phyloP scores from a whole-genome alignment of 2,329 filamentous ascomycete species.

The Apiospora kogelbergensis region DNA sequence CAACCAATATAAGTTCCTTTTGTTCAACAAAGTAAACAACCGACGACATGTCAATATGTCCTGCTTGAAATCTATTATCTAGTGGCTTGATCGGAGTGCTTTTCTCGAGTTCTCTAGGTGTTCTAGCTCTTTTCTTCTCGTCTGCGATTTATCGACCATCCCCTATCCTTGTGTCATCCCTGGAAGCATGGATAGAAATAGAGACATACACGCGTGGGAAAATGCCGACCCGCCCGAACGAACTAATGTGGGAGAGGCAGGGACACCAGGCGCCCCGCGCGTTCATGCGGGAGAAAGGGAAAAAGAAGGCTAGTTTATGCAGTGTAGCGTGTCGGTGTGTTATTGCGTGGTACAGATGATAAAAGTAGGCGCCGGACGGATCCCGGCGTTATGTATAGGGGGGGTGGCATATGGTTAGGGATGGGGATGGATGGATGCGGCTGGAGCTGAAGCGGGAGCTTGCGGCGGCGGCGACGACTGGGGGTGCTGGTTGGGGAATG shows the following conservation, averaged over 20 bases:
- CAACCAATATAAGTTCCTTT: conserved; percentile 8
- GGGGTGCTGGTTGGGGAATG: too few relatives aligned
- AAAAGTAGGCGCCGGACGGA: too few relatives aligned
- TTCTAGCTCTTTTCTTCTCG: neutral
- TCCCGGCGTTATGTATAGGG: too few relatives aligned
- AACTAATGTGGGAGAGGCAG: neutral
- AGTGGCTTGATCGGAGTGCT: neutral
- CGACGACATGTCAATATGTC: neutral
- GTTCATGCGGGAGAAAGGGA: neutral
- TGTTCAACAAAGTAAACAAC: neutral
- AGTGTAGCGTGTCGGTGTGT: too few relatives aligned
- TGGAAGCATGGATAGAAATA: neutral
- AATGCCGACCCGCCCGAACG: neutral
- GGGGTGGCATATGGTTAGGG: too few relatives aligned
- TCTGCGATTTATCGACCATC: too few relatives aligned
- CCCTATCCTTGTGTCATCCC: neutral
- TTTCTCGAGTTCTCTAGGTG: neutral
- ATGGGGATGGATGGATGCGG: too few relatives aligned
- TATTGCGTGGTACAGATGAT: too few relatives aligned
- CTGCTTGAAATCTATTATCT: neutral
- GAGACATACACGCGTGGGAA: neutral
- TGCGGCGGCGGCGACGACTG: too few relatives aligned
- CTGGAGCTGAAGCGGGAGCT: too few relatives aligned
- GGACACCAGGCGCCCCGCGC: neutral
- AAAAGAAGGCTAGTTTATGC: too few relatives aligned